phyloP scores from a whole-genome alignment of 2,329 filamentous ascomycete genomes.

The Talaromyces piceae region DNA sequence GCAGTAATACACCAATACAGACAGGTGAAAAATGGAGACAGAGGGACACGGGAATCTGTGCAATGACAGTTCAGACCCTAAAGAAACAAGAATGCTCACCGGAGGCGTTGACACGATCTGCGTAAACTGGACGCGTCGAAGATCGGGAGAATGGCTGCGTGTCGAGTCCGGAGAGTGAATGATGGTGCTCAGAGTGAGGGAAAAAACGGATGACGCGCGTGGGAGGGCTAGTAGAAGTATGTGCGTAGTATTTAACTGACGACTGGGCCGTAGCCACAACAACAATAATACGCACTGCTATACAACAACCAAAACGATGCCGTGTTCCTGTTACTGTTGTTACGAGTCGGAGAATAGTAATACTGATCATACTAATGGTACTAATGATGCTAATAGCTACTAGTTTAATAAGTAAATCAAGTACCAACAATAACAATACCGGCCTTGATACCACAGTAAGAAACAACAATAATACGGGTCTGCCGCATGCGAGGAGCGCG shows the following conservation, averaged over 20 bases:
- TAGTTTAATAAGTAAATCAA: neutral
- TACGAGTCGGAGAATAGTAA: too few relatives aligned
- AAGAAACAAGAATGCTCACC: neutral
- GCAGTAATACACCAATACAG: too few relatives aligned
- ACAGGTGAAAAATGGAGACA: neutral
- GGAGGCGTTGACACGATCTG: neutral
- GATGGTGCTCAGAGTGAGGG: too few relatives aligned
- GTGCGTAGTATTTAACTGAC: neutral
- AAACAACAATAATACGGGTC: too few relatives aligned
- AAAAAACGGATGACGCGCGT: neutral
- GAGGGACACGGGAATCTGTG: too few relatives aligned
- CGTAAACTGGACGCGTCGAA: neutral
- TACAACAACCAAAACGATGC: too few relatives aligned
- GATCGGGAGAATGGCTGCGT: neutral
- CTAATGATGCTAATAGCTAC: neutral
- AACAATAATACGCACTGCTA: neutral
- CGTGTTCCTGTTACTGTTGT: too few relatives aligned
- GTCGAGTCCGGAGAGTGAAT: neutral
- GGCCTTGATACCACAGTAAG: neutral
- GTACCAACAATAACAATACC: neutral
- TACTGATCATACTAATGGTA: neutral
- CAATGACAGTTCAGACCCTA: too few relatives aligned
- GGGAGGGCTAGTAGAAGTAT: neutral
- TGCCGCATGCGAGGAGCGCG: conserved; percentile 10
- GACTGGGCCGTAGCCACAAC: neutral